Evolutionary conservation across 305 asterid genomes (phyloP), one percentile per base, ranked within the genome.

Genomic region (Striga hermonthica): DNA sequence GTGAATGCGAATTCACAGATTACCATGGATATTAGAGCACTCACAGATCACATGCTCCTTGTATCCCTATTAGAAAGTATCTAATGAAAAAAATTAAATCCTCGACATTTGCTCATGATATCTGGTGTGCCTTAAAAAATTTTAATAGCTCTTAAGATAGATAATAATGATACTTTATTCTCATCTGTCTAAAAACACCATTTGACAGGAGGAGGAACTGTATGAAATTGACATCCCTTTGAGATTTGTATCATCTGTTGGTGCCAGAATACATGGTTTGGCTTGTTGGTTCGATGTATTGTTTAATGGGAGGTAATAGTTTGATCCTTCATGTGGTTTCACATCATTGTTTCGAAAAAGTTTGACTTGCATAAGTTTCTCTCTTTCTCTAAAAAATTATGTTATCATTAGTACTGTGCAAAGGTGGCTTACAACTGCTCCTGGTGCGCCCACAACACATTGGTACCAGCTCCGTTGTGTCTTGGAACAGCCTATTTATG

Each of bases 381-480:
- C 44, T 66, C 75, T 78, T 68, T 65, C 70, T 41, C n/a, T 64
- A 10, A 64, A 36, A 0, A 58, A 43, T 65, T 64, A 38, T 70
- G 35, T 52, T 58, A 66, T 57, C 56, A n/a, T 62, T 74, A 94
- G 99, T 85, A 77, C 91, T 15, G 96, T 94, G 43, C 96, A 80
- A 75, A 81, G 99, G 81, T 94, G 98, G 98, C 88, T 94, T 69
- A 86, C 84, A 74, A 94, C 99, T 65, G 94, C 96, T 73, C 99
- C 99, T 50, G 98, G 99, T 36, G 90, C 96, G 11, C 95, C 95
- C 38, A 94, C 97, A 36, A 94, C 99, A 4, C 99, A 94, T 69
- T 94, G 99, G 99, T 94, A 94, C 79, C 99, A 94, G 76, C 86
- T 94, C 60, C 95, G 99, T n/a, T 94, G 99, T 72, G 98, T 94